Conservation (phyloP, 1,284 basidiomycete genomes). For the Tilletia setariae region DNA sequence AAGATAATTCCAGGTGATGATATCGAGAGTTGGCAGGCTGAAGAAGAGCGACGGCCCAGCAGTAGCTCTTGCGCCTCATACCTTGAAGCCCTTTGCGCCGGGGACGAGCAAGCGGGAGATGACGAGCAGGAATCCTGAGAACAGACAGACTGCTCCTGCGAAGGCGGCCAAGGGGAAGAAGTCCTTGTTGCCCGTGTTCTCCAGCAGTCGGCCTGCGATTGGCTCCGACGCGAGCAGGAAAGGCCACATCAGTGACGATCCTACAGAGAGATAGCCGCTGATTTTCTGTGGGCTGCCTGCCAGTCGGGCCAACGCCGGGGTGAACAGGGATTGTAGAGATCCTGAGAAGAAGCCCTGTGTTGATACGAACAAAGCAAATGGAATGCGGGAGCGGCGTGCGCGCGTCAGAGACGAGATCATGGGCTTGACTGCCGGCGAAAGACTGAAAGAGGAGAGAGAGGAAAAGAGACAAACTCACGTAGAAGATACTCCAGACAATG, state of each 20-base stretch:
- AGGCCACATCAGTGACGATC: not conserved
- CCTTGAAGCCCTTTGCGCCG: not conserved
- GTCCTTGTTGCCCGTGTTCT: slow-evolving; percentile 4
- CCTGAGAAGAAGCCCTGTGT: slow-evolving; percentile 16
- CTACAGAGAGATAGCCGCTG: slow-evolving; percentile 12
- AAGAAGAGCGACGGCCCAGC: too few species aligned
- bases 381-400: too few species aligned
- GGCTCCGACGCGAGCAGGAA: slow-evolving; percentile 12
- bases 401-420: too few species aligned
- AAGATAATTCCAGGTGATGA: too few species aligned
- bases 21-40: too few species aligned
- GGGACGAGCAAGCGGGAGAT: slow-evolving; percentile 1
- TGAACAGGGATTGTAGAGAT: slow-evolving; percentile 14
- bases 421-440: too few species aligned
- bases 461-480: not conserved
- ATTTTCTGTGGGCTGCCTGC: slow-evolving; percentile 5
- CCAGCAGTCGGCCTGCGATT: slow-evolving; percentile 11
- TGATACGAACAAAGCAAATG: not conserved
- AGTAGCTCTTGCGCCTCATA: too few species aligned
- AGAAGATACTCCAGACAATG: slow-evolving; percentile 13
- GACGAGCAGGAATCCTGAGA: not conserved
- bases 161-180: not conserved
- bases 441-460: not conserved
- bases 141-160: not conserved
- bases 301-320: slow-evolving; percentile 1